Evolutionary conservation across 192 early-diverging fungal genomes (phyloP).

Genomic region (Coemansia sp.): DNA sequence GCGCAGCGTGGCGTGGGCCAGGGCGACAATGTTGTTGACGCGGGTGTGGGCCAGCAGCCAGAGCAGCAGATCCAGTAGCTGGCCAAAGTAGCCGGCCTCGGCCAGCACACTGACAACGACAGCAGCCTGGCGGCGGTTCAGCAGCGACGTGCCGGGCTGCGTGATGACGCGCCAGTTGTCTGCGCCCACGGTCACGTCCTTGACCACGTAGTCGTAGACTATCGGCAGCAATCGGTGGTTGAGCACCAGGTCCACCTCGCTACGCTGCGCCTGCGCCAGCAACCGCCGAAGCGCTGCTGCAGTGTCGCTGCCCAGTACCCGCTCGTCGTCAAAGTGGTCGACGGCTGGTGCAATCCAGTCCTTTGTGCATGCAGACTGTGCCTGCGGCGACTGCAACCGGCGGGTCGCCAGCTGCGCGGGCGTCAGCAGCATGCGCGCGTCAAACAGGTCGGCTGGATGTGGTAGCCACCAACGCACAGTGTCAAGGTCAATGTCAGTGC

Average conservation of each 20-base stretch:
- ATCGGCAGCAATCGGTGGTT: slow-evolving; percentile 34
- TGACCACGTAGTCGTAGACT: slow-evolving; percentile 44
- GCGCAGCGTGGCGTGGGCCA: slow-evolving; percentile 21
- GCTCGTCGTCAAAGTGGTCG: slow-evolving; percentile 18
- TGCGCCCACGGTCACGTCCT: slow-evolving; percentile 46
- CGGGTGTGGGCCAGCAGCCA: slow-evolving; percentile 37
- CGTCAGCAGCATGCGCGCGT: slow-evolving; percentile 8
- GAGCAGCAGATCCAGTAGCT: slow-evolving; percentile 39
- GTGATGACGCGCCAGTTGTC: slow-evolving; percentile 81
- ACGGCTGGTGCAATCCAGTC: slow-evolving; percentile 37
- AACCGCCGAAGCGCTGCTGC: not conserved
- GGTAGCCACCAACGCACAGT: slow-evolving; percentile 29
- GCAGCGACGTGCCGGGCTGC: slow-evolving; percentile 66
- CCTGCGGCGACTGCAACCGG: slow-evolving; percentile 6
- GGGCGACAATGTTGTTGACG: not conserved
- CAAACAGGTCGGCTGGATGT: slow-evolving; percentile 4
- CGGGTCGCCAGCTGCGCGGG: slow-evolving; percentile 9
- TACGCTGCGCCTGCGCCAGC: slow-evolving; percentile 15
- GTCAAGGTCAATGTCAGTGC: slow-evolving; percentile 4
- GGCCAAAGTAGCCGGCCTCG: slow-evolving; percentile 2
- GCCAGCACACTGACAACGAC: slow-evolving; percentile 26
- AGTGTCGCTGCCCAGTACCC: slow-evolving; percentile 6
- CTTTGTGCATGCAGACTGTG: slow-evolving; percentile 14
- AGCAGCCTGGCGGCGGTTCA: slow-evolving; percentile 66
- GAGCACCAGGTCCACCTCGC: slow-evolving; percentile 18